phyloP scores from a whole-genome alignment of 139 green algal species.

The Asterochloris sp. region DNA sequence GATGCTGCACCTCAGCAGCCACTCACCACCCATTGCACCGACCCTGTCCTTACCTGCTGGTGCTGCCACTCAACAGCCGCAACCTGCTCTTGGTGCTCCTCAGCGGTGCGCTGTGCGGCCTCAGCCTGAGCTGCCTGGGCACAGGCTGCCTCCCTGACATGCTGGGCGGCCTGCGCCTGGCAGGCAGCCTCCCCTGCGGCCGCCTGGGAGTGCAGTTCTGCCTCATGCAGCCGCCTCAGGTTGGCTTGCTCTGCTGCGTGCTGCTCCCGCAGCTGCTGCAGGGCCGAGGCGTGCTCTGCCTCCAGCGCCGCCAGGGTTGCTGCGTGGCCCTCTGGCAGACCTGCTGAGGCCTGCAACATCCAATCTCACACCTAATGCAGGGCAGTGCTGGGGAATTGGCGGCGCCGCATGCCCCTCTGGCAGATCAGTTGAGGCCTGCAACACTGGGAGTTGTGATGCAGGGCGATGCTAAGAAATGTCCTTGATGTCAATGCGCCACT shows the following conservation, averaged over 20 bases:
- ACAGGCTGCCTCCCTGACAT: background rate
- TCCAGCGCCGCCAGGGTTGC: background rate
- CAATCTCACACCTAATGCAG: no score
- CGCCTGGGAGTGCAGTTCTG: background rate
- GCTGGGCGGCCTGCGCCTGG: no score
- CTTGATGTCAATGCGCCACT: background rate
- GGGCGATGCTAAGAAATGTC: no score
- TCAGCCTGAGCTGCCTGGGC: background rate
- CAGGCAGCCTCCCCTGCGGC: background rate
- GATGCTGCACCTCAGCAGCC: no score
- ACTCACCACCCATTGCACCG: no score
- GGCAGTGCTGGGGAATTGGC: no score
- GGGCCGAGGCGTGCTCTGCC: background rate
- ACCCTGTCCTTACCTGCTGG: background rate
- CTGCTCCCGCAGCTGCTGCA: background rate
- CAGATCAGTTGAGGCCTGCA: no score
- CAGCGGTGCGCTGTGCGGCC: background rate
- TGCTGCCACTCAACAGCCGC: background rate
- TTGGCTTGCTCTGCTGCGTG: conserved; percentile 1
- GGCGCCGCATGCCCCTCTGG: no score
- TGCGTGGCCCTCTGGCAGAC: background rate
- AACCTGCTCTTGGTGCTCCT: background rate
- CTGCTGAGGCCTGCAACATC: background rate
- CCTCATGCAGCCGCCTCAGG: conserved; percentile 1
- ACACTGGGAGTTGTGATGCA: no score